Base-by-base conservation (phyloP, 345 rosid genomes). In the Bruguiera parviflora region DNA sequence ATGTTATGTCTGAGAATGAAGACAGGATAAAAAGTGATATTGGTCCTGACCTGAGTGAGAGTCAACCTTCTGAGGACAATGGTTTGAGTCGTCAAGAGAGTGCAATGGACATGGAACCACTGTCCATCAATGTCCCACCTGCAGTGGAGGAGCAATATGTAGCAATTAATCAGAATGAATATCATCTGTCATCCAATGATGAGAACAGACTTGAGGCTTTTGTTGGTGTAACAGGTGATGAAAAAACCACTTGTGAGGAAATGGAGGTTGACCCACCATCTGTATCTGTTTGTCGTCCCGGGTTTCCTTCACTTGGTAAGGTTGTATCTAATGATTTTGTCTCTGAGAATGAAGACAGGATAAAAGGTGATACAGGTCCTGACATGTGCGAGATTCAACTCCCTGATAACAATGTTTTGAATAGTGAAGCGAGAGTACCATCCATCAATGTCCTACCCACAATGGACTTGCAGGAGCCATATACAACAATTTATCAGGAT, bases 61-160 rank as follows among this genome's bases (percentile, higher is more conserved):
- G 20, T 21, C 39, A 49, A 28, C 43, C 68, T 56, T 20, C 63
- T n/a, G 28, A 27, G 20, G 64, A 64, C 51, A 56, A 35, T 22
- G 31, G 13, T 66, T 75, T 70, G 78, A 83, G 82, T 39, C 62
- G 75, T 31, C 64, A 53, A 9, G 21, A 58, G 22, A 33, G 53
- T 67, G 31, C 59, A 13, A 67, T 67, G 29, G 62, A 35, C 2
- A 25, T 56, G 60, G 62, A 39, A 25, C 35, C 16, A 4, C 16
- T 6, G 1, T 32, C 62, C 47, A 4, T 16, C 0, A 6, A 55
- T 52, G 31, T 49, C 68, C 68, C 43, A 28, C 33, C 22, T 10
- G 1, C 18, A 43, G 49, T 3, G 49, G 49, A 43, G 49, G 18
- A 13, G 47, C 47, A 43, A 13, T 11, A 0, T 43, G 5, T 43